Base-by-base conservation (phyloP, 129 eudicot species). In the Mikania micrantha region DNA sequence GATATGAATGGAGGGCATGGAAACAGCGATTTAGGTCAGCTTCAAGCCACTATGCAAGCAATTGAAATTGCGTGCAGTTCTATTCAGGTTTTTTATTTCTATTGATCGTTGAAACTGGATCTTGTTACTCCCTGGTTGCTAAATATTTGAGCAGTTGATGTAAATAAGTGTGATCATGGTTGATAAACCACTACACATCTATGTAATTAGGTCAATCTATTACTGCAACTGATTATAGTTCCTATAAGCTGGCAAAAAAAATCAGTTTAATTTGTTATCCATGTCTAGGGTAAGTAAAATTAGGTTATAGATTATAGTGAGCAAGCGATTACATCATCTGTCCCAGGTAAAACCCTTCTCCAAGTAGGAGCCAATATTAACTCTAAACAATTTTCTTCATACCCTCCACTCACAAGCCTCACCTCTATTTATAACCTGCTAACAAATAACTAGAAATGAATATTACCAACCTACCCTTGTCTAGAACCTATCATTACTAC, bases 21-120 rank as follows among this genome's bases (percentile, higher is more conserved):
- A 7, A 80, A 57, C 49, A 52, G 39, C 32, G 96, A 93, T 73
- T 70, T 87, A 72, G 81, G 83, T 29, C 95, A 87, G 69, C 84
- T 94, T 73, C 95, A 79, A 79, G 87, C 93, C 38, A 83, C 95
- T 70, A 94, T 94, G 99, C 90, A 80, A 48, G 59, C 95, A 3
- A 77, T 94, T 28, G 99, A 94, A 76, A 59, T 81, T 36, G 97
- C 97, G 75, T 89, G 94, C 79, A 76, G 64, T 69, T 86, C 97
- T 28, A 83, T 89, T 75, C 97, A 89, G 99, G 95, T 90, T 34
- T 49, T 9, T 3, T 2, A 64, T 15, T 20, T 59, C 59, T 22
- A 25, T 16, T 16, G 19, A 54, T 68, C 0, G 10, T 11, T 31
- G 28, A 50, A 44, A 10, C 67, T 57, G 56, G 45, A 31, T 56